These are phyloP conservation scores for Lathyrus tuberosus DNA, from an alignment of 306 rosid species.

Conservation along the genomic window DNA sequence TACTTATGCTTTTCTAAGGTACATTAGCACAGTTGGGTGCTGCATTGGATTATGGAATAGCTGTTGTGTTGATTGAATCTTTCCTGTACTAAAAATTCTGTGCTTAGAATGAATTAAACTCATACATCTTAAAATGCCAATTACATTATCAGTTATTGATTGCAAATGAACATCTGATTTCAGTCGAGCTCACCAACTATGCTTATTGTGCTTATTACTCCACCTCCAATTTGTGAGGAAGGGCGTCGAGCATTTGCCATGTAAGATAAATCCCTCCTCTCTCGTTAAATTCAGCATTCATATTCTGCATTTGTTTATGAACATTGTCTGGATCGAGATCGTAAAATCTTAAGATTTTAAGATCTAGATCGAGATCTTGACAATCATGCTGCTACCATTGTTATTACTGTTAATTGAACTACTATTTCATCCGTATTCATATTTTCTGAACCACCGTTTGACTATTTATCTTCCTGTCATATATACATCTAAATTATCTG, in stretches of 20 bases:
- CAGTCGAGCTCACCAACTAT: constrained; percentile 70
- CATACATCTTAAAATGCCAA: not conserved
- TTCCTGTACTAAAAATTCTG: not conserved
- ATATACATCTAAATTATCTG: constrained; percentile 15
- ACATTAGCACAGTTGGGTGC: not conserved
- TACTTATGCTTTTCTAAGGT: no score
- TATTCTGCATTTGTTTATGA: constrained; percentile 30
- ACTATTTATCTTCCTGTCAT: not conserved
- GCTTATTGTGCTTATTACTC: constrained; percentile 76
- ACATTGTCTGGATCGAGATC: constrained; percentile 10
- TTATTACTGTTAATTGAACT: not conserved
- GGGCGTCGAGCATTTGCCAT: constrained; percentile 69
- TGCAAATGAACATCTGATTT: constrained; percentile 43
- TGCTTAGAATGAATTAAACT: constrained; percentile 16
- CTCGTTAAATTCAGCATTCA: constrained; percentile 14
- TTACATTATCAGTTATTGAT: constrained; percentile 33
- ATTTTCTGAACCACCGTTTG: constrained; percentile 19
- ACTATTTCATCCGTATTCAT: constrained; percentile 14
- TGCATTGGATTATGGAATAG: not conserved
- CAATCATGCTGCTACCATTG: no score
- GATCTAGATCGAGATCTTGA: no score
- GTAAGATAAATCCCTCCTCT: constrained; percentile 46
- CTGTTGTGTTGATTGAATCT: constrained; percentile 13
- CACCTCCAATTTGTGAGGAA: constrained; percentile 84
- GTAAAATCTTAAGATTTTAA: no score